phyloP scores from a whole-genome alignment of 441 rosid genomes.

The Capsella rubella region DNA sequence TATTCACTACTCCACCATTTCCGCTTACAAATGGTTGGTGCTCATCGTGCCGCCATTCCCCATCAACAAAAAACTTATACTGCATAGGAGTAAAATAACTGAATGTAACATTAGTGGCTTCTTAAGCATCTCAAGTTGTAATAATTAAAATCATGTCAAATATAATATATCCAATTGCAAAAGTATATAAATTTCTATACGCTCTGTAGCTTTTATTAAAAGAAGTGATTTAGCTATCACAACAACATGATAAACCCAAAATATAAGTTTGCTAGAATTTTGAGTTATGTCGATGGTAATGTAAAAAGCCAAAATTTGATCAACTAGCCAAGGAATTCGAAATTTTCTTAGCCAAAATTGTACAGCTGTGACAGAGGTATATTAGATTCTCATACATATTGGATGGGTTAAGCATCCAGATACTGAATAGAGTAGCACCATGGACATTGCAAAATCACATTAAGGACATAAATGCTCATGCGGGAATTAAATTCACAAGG shows the following conservation, averaged over 20 bases:
- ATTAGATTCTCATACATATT: slow-evolving; percentile 31
- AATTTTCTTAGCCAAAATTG: slow-evolving; percentile 1
- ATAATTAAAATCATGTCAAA: slow-evolving; percentile 7
- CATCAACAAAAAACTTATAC: slow-evolving; percentile 79
- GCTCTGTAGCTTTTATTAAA: not conserved
- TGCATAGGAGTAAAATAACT: slow-evolving; percentile 49
- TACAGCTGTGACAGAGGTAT: slow-evolving; percentile 13
- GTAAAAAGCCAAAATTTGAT: not conserved
- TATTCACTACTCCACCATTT: slow-evolving; percentile 74
- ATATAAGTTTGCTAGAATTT: not conserved
- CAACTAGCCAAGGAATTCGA: not conserved
- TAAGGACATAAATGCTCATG: slow-evolving; percentile 14
- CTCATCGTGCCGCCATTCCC: slow-evolving; percentile 73
- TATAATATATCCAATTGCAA: not conserved
- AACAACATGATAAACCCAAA: slow-evolving; percentile 8
- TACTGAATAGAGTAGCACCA: slow-evolving; percentile 19
- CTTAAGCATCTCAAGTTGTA: slow-evolving; percentile 21
- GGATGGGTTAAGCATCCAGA: slow-evolving; percentile 25
- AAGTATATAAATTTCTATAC: slow-evolving; percentile 1
- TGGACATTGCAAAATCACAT: not conserved
- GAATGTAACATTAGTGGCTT: slow-evolving; percentile 36
- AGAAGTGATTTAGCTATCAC: slow-evolving; percentile 3
- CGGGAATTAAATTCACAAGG: slow-evolving; percentile 22
- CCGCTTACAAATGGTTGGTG: slow-evolving; percentile 63
- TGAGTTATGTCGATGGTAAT: not conserved